These are phyloP conservation scores for Cavenderia fasciculata DNA, from an alignment of 78 protist genomes.

Conservation along the genomic window DNA sequence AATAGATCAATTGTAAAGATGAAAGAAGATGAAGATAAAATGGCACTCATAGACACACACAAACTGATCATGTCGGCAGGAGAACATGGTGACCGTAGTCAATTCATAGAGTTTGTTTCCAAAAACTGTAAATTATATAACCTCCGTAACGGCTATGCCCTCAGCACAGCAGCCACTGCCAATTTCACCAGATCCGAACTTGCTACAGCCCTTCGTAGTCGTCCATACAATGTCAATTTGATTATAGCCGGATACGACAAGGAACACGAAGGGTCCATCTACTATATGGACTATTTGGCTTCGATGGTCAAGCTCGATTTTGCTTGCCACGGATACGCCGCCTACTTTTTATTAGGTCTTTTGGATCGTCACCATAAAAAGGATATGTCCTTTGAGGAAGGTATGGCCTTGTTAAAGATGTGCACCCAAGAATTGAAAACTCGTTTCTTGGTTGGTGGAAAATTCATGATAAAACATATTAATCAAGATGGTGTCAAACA, in stretches of 20 bases:
- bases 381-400: constrained; percentile 72
- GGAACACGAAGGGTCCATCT: constrained; percentile 66
- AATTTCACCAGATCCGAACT: constrained; percentile 74
- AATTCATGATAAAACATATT: constrained; percentile 20
- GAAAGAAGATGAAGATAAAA: constrained; percentile 80
- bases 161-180: constrained; percentile 83
- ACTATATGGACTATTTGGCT: constrained; percentile 84
- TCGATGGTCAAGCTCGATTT: constrained; percentile 76
- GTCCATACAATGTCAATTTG: constrained; percentile 78
- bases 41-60: constrained; percentile 22
- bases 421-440: constrained; percentile 71
- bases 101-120: constrained; percentile 78
- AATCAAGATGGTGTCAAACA: constrained; percentile 26
- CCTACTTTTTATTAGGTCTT: constrained; percentile 73
- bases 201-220: constrained; percentile 77
- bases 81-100: constrained; percentile 82
- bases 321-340: constrained; percentile 89
- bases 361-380: constrained; percentile 79
- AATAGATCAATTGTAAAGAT: constrained; percentile 69
- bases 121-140: constrained; percentile 76
- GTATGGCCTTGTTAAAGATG: constrained; percentile 42
- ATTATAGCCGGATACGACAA: constrained; percentile 88
- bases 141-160: constrained; percentile 67
- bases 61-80: constrained; percentile 73
- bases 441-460: constrained; percentile 78